Conservation (phyloP, 2,329 filamentous ascomycete genomes). For the Paraphaeosphaeria sporulosa region DNA sequence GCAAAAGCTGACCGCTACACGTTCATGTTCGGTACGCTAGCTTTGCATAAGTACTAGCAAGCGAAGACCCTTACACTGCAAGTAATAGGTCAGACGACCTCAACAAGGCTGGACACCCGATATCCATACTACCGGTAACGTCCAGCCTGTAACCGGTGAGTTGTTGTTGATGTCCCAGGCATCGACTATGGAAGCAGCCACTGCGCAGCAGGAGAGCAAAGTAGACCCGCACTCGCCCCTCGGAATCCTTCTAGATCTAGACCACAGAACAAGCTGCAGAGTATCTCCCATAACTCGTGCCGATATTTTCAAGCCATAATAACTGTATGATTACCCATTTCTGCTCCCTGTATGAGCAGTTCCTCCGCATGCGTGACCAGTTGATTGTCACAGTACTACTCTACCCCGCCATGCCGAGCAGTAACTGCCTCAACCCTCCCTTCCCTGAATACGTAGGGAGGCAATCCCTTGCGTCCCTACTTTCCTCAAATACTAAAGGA, state of each 20-base stretch:
- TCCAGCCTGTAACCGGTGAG: not conserved
- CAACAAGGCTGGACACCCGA: too few relatives aligned
- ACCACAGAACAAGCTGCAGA: not conserved
- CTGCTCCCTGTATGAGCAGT: not conserved
- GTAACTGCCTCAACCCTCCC: not conserved
- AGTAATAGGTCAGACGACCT: too few relatives aligned
- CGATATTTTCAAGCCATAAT: not conserved
- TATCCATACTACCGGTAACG: too few relatives aligned
- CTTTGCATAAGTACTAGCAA: not conserved
- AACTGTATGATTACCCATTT: not conserved
- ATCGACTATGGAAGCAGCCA: too few relatives aligned
- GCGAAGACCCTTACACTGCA: not conserved
- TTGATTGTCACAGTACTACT: not conserved
- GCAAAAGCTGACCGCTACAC: not conserved
- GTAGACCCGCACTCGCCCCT: not conserved
- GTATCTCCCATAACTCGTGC: not conserved
- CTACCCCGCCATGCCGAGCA: not conserved
- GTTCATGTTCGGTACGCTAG: not conserved
- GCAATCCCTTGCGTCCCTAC: not conserved
- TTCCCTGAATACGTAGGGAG: not conserved
- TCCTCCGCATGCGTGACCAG: not conserved
- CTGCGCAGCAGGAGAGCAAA: too few relatives aligned
- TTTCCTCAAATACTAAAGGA: not conserved
- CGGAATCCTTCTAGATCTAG: not conserved
- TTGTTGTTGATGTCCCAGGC: not conserved